A percentile compares a stretch with the other conserved stretches of the same genome.
Evolutionary conservation across 108 stramenopile genomes (phyloP).

Genomic region (Pelagomonas calceolata): DNA sequence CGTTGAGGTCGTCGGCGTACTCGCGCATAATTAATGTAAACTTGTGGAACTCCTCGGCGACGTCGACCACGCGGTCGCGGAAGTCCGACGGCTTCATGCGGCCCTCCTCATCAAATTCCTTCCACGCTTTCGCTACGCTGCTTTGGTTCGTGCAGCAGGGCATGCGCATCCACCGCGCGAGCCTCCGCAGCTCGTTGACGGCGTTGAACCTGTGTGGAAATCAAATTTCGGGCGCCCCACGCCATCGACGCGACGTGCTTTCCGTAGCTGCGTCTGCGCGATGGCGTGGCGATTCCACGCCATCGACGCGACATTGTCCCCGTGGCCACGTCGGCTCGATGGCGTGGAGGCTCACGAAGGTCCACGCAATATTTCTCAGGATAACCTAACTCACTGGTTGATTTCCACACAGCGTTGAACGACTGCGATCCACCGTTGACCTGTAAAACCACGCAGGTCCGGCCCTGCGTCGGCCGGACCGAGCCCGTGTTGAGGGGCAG

Average conservation of each 20-base stretch:
- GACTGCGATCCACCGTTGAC: slow-evolving; percentile 52
- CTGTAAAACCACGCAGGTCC: slow-evolving; percentile 44
- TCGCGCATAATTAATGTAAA: slow-evolving; percentile 26
- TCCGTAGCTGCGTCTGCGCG: too few relatives aligned
- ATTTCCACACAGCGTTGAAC: too few relatives aligned
- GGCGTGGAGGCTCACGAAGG: too few relatives aligned
- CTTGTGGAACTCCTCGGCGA: slow-evolving; percentile 53
- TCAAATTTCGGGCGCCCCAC: too few relatives aligned
- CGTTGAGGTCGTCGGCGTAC: slow-evolving; percentile 31
- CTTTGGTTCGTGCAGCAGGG: slow-evolving; percentile 51
- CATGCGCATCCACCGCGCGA: slow-evolving; percentile 63
- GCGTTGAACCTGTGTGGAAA: too few relatives aligned
- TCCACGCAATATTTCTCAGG: too few relatives aligned
- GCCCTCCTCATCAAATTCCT: slow-evolving; percentile 48
- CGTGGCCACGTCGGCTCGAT: too few relatives aligned
- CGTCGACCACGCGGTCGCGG: slow-evolving; percentile 54
- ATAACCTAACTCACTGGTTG: too few relatives aligned
- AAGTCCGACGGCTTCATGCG: slow-evolving; percentile 45
- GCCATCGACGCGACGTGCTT: too few relatives aligned
- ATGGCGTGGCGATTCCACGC: too few relatives aligned
- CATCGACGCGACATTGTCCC: too few relatives aligned
- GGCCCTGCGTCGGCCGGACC: slow-evolving; percentile 49
- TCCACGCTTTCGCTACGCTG: slow-evolving; percentile 49
- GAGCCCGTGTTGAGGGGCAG: slow-evolving; percentile 53
- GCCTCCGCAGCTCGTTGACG: slow-evolving; percentile 43